Conservation (phyloP, 306 rosid species). For the Elaeagnus macrophylla region DNA sequence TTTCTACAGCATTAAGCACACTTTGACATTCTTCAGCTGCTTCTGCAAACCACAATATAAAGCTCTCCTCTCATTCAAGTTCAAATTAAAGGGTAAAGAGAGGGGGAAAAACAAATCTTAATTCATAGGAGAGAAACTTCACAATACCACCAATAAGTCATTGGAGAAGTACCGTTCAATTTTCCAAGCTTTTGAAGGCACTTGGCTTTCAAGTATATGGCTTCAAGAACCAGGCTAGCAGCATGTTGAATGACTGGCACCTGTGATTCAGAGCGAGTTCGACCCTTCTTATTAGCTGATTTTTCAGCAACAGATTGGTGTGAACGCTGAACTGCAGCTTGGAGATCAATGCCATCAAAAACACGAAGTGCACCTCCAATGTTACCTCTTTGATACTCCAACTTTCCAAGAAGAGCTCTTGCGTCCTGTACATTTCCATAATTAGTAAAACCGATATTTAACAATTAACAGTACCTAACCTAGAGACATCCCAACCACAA, state of each 20-base stretch:
- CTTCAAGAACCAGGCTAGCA: conserved; percentile 89
- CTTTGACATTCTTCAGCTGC: conserved; percentile 78
- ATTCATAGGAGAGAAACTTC: neutral
- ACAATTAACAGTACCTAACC: too few species aligned
- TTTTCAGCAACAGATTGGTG: conserved; percentile 67
- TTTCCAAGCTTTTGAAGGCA: conserved; percentile 80
- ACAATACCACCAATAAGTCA: neutral
- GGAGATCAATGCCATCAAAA: conserved; percentile 90
- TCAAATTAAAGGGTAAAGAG: conserved; percentile 2
- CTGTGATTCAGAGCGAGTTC: conserved; percentile 48
- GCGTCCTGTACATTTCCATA: conserved; percentile 59
- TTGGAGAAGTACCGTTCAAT: conserved; percentile 37
- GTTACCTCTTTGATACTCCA: conserved; percentile 89
- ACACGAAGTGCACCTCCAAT: conserved; percentile 81
- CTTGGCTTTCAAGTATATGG: conserved; percentile 86
- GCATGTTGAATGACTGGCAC: conserved; percentile 72
- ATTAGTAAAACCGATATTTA: neutral
- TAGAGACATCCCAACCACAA: too few species aligned
- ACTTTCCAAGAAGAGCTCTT: conserved; percentile 90
- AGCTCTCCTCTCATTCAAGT: conserved; percentile 18
- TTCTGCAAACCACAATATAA: conserved; percentile 48
- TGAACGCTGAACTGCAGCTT: conserved; percentile 77
- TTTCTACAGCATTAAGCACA: conserved; percentile 82
- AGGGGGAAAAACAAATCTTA: conserved; percentile 10
- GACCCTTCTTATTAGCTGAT: conserved; percentile 49